Percentiles rank a stretch among this genome's conserved stretches.
These are phyloP conservation scores for Scheffersomyces stambukii DNA, from an alignment of 1,139 yeast genomes.

Conservation along the genomic window DNA sequence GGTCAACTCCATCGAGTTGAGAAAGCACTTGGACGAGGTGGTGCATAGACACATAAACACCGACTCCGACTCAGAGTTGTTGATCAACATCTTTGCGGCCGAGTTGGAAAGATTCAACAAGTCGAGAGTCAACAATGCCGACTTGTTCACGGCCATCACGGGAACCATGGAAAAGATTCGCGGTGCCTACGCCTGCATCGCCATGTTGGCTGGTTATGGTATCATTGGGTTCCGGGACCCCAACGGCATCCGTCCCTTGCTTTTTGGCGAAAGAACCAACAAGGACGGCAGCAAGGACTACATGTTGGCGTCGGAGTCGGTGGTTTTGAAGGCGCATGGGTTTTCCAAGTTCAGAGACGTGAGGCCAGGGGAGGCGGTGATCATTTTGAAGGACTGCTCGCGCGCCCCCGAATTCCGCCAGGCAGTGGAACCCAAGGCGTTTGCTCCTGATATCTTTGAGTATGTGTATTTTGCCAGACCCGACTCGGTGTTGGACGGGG, in stretches of 20 bases:
- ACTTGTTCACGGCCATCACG: constrained; percentile 77
- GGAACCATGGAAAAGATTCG: constrained; percentile 79
- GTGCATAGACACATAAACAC: constrained; percentile 98
- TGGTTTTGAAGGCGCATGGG: constrained; percentile 92
- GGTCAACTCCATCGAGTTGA: constrained; percentile 78
- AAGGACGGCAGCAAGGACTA: constrained; percentile 76
- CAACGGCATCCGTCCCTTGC: constrained; percentile 89
- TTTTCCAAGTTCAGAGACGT: constrained; percentile 76
- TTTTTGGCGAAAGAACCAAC: constrained; percentile 74
- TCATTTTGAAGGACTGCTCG: constrained; percentile 68
- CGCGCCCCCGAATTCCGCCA: constrained; percentile 75
- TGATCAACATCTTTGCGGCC: constrained; percentile 85
- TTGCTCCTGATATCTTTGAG: constrained; percentile 95
- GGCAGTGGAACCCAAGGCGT: constrained; percentile 71
- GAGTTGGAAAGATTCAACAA: constrained; percentile 90
- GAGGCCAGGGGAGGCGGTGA: constrained; percentile 94
- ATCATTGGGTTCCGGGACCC: constrained; percentile 96
- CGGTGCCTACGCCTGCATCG: constrained; percentile 95
- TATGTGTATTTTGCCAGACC: constrained; percentile 98
- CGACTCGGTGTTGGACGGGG: constrained; percentile 92
- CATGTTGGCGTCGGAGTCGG: constrained; percentile 95
- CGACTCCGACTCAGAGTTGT: constrained; percentile 89
- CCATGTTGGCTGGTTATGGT: constrained; percentile 95
- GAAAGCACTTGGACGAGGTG: constrained; percentile 79
- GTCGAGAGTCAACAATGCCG: constrained; percentile 87